Evolutionary conservation across 768 basidiomycete species (phyloP).

Genomic region (Rhodotorula sphaerocarpa): DNA sequence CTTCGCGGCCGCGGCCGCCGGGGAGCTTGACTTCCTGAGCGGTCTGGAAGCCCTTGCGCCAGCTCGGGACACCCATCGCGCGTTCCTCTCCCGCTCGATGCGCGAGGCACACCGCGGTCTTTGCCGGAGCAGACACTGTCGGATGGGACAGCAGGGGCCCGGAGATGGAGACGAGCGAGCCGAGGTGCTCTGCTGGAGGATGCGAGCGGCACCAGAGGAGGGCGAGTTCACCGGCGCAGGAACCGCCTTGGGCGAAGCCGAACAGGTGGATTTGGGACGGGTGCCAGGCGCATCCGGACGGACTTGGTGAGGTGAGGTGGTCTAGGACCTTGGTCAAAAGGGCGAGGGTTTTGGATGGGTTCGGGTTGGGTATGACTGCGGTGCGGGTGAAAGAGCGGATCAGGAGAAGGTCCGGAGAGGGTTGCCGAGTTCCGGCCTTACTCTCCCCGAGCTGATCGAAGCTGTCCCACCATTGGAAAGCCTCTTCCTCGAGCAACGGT

Average conservation of each 20-base stretch:
- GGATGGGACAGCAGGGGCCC: constrained; percentile 75
- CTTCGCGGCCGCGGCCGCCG: constrained; percentile 42
- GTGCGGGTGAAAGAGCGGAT: background rate
- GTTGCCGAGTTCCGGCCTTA: constrained; percentile 8
- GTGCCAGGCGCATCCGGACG: constrained; percentile 55
- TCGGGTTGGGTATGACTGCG: constrained; percentile 49
- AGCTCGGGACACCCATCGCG: constrained; percentile 49
- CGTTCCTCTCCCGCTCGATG: constrained; percentile 52
- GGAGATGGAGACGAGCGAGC: constrained; percentile 59
- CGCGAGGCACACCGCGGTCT: constrained; percentile 59
- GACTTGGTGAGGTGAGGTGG: constrained; percentile 51
- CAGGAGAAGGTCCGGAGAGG: too few relatives aligned
- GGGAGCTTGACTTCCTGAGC: constrained; percentile 50
- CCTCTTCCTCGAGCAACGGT: constrained; percentile 48
- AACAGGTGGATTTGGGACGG: constrained; percentile 67
- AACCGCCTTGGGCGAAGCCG: constrained; percentile 82
- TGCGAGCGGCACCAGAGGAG: constrained; percentile 40
- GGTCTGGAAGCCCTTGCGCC: constrained; percentile 53
- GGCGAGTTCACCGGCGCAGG: constrained; percentile 61
- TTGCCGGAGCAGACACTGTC: constrained; percentile 49
- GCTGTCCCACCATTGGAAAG: constrained; percentile 78
- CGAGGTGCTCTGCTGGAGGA: constrained; percentile 44
- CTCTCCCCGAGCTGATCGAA: constrained; percentile 69
- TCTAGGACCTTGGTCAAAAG: constrained; percentile 52
- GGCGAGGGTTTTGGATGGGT: constrained; percentile 62